These are phyloP conservation scores for Tolypocladium guangdongense DNA, from an alignment of 2,329 filamentous ascomycete species.

Conservation along the genomic window DNA sequence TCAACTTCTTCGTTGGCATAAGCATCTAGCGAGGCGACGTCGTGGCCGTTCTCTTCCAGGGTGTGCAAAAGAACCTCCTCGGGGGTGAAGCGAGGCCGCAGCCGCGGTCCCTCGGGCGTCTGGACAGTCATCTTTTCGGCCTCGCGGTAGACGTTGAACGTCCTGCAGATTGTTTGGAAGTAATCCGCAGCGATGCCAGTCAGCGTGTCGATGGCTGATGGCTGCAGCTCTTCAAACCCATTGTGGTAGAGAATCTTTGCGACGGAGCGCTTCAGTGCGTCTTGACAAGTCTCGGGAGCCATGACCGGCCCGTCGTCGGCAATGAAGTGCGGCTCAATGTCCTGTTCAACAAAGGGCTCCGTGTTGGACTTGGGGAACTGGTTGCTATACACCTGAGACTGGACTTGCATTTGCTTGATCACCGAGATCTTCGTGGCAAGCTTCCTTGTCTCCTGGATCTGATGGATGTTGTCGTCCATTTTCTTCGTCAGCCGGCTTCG, in stretches of 20 bases:
- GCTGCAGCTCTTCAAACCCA: conserved; percentile 94
- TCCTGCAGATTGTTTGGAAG: conserved; percentile 72
- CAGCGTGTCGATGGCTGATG: conserved; percentile 80
- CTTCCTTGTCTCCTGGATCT: conserved; percentile 95
- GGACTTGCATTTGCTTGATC: conserved; percentile 98
- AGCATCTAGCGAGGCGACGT: conserved; percentile 67
- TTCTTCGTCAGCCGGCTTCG: conserved; percentile 63
- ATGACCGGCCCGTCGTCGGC: conserved; percentile 84
- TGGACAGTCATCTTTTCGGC: conserved; percentile 60
- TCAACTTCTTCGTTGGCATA: conserved; percentile 96
- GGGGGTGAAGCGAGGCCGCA: conserved; percentile 59
- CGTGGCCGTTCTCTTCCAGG: conserved; percentile 71
- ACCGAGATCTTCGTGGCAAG: conserved; percentile 93
- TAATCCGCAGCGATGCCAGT: conserved; percentile 86
- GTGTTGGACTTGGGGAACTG: conserved; percentile 96
- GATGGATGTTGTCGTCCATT: conserved; percentile 82
- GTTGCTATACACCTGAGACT: conserved; percentile 94
- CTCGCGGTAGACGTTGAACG: conserved; percentile 74
- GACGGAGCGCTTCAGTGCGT: conserved; percentile 79
- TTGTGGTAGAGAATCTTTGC: conserved; percentile 93
- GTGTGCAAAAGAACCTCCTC: conserved; percentile 86
- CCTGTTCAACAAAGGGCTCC: conserved; percentile 75
- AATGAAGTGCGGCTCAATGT: conserved; percentile 80
- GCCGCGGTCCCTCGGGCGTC: conserved; percentile 28
- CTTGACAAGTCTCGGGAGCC: conserved; percentile 68